Evolutionary conservation across 2,329 filamentous ascomycete genomes (phyloP), one percentile per base, ranked within the genome.

Genomic region (Penicillium sp.): DNA sequence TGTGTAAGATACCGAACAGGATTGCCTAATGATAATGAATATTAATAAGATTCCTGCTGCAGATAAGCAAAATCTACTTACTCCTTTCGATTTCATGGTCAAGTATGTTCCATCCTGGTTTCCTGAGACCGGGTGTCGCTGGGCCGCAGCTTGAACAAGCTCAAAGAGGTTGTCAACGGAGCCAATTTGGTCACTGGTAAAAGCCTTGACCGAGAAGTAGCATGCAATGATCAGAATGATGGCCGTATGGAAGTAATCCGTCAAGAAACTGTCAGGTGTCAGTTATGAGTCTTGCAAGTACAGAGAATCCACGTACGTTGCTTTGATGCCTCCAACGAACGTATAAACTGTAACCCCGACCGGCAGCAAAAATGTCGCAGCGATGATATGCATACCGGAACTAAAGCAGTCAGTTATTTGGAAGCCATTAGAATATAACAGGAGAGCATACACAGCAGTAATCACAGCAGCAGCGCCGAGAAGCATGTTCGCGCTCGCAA

Each of bases 181-280:
- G 0, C 75, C 73, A 25, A 81, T 70, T 45, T 79, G 74, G 0
- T 73, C 69, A 0, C 71, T 65, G 0, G 73, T 71, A 29, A 70
- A 64, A 18, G 76, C 77, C 2, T 74, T 72, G 53, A 78, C 72
- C 64, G 61, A 79, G 72, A 65, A 75, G 73, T 66, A 76, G 73
- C 45, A 80, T 0, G 58, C 69, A 20, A 81, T 75, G 24, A 80
- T 74, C 1, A 78, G 70, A 18, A 81, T 79, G 9, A 77, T 74
- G 12, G 80, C 74, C 0, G 78, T 81, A 54, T 81, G 78, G 24
- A 80, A 72, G 53, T 78, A 80, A 50, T 80, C 76, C 0, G 77
- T 80, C 4, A 80, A 55, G 46, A 72, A 72, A 0, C 66, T 72
- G 23, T 37, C 50, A 47, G 9, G 54, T 47, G 27, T 50, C 15